A percentile compares a stretch with the other conserved stretches of the same genome.
Evolutionary conservation across 2,329 filamentous ascomycete genomes (phyloP).

Genomic region (Arthrobotrys megalospora): DNA sequence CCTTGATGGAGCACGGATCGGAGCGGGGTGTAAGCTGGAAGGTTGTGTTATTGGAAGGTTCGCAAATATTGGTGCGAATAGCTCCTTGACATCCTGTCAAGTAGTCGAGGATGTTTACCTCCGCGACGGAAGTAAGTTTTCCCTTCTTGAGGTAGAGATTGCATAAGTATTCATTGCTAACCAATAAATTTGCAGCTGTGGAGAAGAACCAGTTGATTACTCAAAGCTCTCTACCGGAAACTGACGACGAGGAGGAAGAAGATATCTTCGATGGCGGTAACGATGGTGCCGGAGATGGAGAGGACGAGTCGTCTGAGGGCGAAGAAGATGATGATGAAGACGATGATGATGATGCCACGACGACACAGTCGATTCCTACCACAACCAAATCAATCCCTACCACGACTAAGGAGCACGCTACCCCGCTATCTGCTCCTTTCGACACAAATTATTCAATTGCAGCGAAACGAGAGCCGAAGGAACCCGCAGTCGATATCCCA

Average conservation of each 20-base stretch:
- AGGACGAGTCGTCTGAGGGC: constrained; percentile 33
- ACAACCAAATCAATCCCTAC: constrained; percentile 50
- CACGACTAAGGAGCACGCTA: constrained; percentile 42
- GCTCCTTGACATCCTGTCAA: constrained; percentile 91
- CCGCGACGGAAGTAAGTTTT: constrained; percentile 62
- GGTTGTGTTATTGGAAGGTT: constrained; percentile 88
- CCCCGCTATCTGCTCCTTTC: constrained; percentile 4
- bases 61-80: constrained; percentile 89
- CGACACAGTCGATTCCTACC: constrained; percentile 27
- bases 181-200: constrained; percentile 24
- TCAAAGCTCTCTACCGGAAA: constrained; percentile 72
- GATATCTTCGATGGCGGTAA: constrained; percentile 71
- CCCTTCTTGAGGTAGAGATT: constrained; percentile 11
- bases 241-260: constrained; percentile 65
- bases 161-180: constrained; percentile 78
- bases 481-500: neutral
- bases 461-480: neutral
- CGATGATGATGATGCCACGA: constrained; percentile 39
- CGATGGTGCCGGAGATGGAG: constrained; percentile 60
- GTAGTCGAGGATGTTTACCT: constrained; percentile 80
- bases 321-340: constrained; percentile 38
- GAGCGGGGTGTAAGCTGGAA: constrained; percentile 85
- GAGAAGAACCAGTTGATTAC: constrained; percentile 52
- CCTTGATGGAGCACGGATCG: constrained; percentile 92
- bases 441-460: constrained; percentile 2